Evolutionary conservation across 2,329 filamentous ascomycete genomes (phyloP), one percentile per base, ranked within the genome.

Genomic region (Incumbomyces delicatus): DNA sequence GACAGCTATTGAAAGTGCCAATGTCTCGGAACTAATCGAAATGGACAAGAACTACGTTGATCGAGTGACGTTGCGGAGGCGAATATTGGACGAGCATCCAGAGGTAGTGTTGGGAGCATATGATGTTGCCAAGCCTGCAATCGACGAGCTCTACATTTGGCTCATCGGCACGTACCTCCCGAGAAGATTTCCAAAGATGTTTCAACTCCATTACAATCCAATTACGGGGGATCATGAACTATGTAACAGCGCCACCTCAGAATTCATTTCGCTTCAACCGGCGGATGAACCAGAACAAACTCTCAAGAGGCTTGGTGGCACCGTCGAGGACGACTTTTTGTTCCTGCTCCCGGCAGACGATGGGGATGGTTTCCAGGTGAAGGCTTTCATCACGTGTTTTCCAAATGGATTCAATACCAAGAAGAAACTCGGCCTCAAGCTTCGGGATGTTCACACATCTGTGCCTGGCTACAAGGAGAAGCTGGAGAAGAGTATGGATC

Each of bases 391-490:
- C 22, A 51, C 49, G 44, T 41, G 37, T 38, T 51, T 43, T 37
- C 50, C 50, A 10, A 40, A 43, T 7, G 50, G 50, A 11, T 52
- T 51, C 40, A 44, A 52, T 40, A 40, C 49, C 11, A 47, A 49
- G 17, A 31, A 33, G 29, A 52, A 51, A 31, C 45, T 51, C 12
- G 44, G 49, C 3, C 14, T 48, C 11, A 51, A 40, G 20, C 39
- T 52, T 18, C 39, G 44, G n/a, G 48, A 52, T 22, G 37, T 41
- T 58, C 46, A 70, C 57, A 48, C 63, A 62, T 51, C 45, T 4
- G 45, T 47, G n/a, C 42, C 42, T 38, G 22, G 14, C 12, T 45
- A 45, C 42, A 36, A 38, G 42, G 42, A 45, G 42, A 45, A 35
- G 42, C 5, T 45, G 33, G 31, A 39, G 7, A 37, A 38, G n/a